These are phyloP conservation scores for Akebia trifoliata DNA, from an alignment of 164 flowering plant genomes.

Conservation along the genomic window DNA sequence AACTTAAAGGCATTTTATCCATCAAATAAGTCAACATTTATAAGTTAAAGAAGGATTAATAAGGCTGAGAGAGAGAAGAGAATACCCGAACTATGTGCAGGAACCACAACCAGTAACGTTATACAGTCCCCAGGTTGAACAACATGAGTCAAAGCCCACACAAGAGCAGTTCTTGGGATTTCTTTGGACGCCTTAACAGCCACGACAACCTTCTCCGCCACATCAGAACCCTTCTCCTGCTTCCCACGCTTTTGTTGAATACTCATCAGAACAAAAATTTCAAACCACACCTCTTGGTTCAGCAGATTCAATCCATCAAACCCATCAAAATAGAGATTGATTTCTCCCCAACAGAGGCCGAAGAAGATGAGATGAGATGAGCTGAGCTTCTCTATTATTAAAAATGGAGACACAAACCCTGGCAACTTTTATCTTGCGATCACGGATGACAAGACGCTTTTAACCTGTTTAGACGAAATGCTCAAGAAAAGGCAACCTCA, in stretches of 20 bases:
- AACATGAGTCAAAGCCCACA: constrained; percentile 97
- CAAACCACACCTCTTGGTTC: constrained; percentile 7
- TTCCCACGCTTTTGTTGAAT: constrained; percentile 35
- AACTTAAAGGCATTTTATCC: no score
- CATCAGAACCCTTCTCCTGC: constrained; percentile 47
- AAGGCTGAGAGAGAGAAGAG: neutral
- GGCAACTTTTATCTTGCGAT: constrained; percentile 7
- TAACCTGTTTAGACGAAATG: constrained; percentile 20
- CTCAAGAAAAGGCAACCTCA: constrained; percentile 3
- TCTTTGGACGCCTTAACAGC: constrained; percentile 94
- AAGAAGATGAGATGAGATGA: neutral
- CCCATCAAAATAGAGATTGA: constrained; percentile 7
- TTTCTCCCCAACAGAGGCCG: neutral
- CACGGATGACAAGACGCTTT: constrained; percentile 32
- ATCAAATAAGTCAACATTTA: neutral
- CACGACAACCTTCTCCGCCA: constrained; percentile 73
- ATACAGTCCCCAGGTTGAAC: constrained; percentile 95
- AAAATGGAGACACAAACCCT: constrained; percentile 16
- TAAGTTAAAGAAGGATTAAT: neutral
- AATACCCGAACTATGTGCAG: constrained; percentile 69
- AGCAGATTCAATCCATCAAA: constrained; percentile 14
- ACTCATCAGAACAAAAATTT: constrained; percentile 26
- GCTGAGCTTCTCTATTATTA: constrained; percentile 20
- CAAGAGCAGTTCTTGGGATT: constrained; percentile 76
- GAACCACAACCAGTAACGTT: constrained; percentile 78